Evolutionary conservation across 2,329 filamentous ascomycete species (phyloP).

Genomic region (Rhinocladiella mackenziei): DNA sequence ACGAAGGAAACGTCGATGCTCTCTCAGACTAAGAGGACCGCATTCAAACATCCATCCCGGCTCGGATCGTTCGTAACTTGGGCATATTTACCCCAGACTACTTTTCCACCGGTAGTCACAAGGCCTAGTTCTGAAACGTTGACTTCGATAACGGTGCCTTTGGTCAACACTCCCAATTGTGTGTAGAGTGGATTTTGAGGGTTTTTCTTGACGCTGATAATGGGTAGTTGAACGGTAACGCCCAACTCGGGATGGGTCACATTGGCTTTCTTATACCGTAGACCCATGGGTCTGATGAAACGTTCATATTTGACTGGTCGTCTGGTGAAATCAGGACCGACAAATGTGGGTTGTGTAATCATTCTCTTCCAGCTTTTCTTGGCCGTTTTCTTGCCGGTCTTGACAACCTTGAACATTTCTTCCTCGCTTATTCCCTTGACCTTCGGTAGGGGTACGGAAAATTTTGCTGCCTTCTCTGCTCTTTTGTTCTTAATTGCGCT

Average conservation of each 20-base stretch:
- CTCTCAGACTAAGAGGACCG: constrained; percentile 32
- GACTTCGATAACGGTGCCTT: constrained; percentile 82
- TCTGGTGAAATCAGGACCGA: constrained; percentile 84
- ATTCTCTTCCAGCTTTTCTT: constrained; percentile 67
- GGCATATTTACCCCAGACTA: constrained; percentile 84
- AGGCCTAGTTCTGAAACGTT: constrained; percentile 90
- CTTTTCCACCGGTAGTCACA: constrained; percentile 86
- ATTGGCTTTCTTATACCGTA: constrained; percentile 74
- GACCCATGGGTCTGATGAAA: constrained; percentile 72
- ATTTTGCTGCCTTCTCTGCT: constrained; percentile 88
- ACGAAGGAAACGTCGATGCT: too few species aligned
- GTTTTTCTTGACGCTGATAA: constrained; percentile 76
- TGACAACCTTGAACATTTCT: constrained; percentile 96
- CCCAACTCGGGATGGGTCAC: constrained; percentile 73
- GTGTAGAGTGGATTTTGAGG: constrained; percentile 88
- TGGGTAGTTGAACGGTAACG: constrained; percentile 83
- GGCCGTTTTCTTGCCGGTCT: constrained; percentile 89
- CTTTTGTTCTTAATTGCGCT: constrained; percentile 95
- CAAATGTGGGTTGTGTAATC: constrained; percentile 82
- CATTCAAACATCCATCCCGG: constrained; percentile 61
- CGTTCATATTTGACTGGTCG: constrained; percentile 73
- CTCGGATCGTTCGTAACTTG: constrained; percentile 58
- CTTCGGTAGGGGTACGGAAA: constrained; percentile 87
- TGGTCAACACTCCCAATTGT: constrained; percentile 82
- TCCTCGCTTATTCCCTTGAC: constrained; percentile 90